Evolutionary conservation across 2,329 filamentous ascomycete genomes (phyloP).

Genomic region (Hypoxylon sp.): DNA sequence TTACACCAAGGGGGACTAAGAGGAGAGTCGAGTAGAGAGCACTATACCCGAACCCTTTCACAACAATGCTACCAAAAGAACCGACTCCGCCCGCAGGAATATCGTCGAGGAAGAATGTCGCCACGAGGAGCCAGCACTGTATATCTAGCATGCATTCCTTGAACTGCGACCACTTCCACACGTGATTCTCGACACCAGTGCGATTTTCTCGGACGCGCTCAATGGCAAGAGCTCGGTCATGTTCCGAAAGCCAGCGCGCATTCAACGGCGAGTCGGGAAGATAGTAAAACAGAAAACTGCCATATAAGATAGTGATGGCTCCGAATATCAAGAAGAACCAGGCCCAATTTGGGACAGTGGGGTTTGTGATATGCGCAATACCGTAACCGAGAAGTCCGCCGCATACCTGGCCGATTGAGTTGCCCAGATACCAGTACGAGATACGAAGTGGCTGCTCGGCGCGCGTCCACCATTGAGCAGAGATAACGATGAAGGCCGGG

Average conservation of each 20-base stretch:
- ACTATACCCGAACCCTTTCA: conserved; percentile 54
- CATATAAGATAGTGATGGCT: conserved; percentile 68
- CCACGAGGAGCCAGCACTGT: conserved; percentile 72
- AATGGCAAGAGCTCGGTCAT: conserved; percentile 69
- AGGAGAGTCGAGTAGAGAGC: conserved; percentile 49
- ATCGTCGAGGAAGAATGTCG: conserved; percentile 61
- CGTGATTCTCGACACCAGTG: conserved; percentile 67
- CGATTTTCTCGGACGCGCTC: conserved; percentile 66
- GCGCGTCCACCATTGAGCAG: conserved; percentile 58
- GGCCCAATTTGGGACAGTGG: conserved; percentile 31
- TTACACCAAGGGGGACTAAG: conserved; percentile 49
- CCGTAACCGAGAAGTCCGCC: conserved; percentile 72
- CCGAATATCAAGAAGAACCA: conserved; percentile 70
- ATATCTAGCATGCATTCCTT: conserved; percentile 65
- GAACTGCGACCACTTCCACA: conserved; percentile 63
- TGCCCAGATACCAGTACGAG: conserved; percentile 70
- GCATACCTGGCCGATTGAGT: conserved; percentile 73
- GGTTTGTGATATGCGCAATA: conserved; percentile 68
- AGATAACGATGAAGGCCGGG: conserved; percentile 62
- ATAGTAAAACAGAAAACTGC: conserved; percentile 67
- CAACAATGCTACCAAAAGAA: conserved; percentile 49
- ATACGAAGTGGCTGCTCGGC: conserved; percentile 66
- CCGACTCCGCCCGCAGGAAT: conserved; percentile 37
- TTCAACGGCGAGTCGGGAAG: conserved; percentile 74
- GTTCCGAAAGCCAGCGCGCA: conserved; percentile 70